phyloP scores from a whole-genome alignment of 2,329 filamentous ascomycete species.

The Sordariomycetes sp. region DNA sequence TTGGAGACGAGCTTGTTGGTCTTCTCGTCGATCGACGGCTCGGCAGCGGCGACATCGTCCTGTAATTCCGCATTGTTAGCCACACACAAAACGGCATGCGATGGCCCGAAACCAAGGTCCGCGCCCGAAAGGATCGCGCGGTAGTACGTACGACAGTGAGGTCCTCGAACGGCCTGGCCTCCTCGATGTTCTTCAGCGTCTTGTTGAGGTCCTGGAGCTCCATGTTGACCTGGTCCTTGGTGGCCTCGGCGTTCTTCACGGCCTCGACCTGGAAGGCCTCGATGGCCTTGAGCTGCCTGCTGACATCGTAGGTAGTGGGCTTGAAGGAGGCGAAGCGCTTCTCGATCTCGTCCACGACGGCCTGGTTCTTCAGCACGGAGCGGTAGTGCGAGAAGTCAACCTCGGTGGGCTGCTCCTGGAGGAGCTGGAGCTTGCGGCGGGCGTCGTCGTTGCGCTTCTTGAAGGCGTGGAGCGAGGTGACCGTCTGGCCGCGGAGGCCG shows the following conservation, averaged over 20 bases:
- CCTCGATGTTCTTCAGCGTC: slow-evolving; percentile 95
- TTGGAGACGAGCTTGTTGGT: slow-evolving; percentile 89
- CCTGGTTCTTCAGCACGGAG: slow-evolving; percentile 86
- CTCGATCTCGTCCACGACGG: slow-evolving; percentile 94
- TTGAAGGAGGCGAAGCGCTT: slow-evolving; percentile 87
- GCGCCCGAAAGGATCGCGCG: neutral
- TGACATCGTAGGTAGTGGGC: slow-evolving; percentile 85
- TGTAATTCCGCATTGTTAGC: slow-evolving; percentile 24
- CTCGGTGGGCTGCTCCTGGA: slow-evolving; percentile 72
- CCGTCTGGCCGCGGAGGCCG: slow-evolving; percentile 91
- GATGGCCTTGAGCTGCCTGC: slow-evolving; percentile 92
- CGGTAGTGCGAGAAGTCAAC: slow-evolving; percentile 96
- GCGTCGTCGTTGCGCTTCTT: slow-evolving; percentile 99
- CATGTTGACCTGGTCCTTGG: slow-evolving; percentile 89
- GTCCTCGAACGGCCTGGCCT: slow-evolving; percentile 89
- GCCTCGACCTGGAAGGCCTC: slow-evolving; percentile 97
- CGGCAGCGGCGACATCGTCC: slow-evolving; percentile 91
- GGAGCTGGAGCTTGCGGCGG: slow-evolving; percentile 79
- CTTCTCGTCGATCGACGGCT: slow-evolving; percentile 96
- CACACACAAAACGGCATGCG: slow-evolving; percentile 11
- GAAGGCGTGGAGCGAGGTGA: slow-evolving; percentile 83
- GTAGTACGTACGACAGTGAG: slow-evolving; percentile 79
- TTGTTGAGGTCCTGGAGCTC: slow-evolving; percentile 90
- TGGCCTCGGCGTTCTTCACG: slow-evolving; percentile 91
- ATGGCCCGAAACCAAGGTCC: neutral